These are phyloP conservation scores for Cyclostephanos tholiformis DNA, from an alignment of 108 stramenopile genomes.

Conservation along the genomic window DNA sequence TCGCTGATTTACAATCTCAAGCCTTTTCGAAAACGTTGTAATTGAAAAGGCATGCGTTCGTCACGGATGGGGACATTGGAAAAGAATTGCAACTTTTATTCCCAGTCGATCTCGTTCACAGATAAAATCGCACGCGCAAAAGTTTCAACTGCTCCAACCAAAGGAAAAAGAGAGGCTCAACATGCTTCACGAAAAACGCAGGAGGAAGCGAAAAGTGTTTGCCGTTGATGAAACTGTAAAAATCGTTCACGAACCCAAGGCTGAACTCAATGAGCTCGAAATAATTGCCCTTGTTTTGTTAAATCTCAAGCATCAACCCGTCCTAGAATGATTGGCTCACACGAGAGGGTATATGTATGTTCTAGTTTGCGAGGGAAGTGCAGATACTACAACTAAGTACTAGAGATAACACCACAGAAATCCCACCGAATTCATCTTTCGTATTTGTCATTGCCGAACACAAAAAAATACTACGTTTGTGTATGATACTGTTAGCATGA, in stretches of 20 bases:
- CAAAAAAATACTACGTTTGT: too few species aligned
- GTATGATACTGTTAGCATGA: too few species aligned
- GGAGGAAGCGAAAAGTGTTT: background rate
- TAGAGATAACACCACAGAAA: too few species aligned
- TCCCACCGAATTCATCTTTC: too few species aligned
- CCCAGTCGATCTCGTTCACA: constrained; percentile 12
- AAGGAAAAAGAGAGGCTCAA: constrained; percentile 10
- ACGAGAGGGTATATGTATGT: too few species aligned
- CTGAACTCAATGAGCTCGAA: background rate
- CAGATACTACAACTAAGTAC: too few species aligned
- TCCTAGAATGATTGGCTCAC: background rate
- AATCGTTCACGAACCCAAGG: background rate
- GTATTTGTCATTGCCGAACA: too few species aligned
- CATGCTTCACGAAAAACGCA: background rate
- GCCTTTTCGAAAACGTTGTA: background rate
- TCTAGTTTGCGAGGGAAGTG: too few species aligned
- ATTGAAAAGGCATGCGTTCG: constrained; percentile 16
- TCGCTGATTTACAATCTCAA: too few species aligned
- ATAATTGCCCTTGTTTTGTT: background rate
- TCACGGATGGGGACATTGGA: constrained; percentile 34
- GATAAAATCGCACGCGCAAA: constrained; percentile 46
- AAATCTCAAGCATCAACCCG: background rate
- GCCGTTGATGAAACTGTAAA: too few species aligned
- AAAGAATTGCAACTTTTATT: background rate
- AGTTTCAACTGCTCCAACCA: constrained; percentile 24